Percentiles rank a stretch among this genome's conserved stretches.
Conservation (phyloP, 1,284 basidiomycete genomes). For the Inonotus hispidus region DNA sequence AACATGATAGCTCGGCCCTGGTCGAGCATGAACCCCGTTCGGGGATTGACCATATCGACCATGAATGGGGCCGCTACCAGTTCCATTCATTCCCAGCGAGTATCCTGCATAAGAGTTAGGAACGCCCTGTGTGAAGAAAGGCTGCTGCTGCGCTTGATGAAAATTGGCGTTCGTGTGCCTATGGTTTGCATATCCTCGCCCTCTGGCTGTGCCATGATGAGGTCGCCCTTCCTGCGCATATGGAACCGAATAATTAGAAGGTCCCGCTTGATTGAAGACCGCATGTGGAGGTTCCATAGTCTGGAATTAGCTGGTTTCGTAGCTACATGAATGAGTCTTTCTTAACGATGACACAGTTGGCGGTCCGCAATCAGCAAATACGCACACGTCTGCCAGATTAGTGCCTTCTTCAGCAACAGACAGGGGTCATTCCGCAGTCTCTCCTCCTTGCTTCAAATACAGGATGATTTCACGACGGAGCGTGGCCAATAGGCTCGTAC, state of each 20-base stretch:
- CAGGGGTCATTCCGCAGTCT: background rate
- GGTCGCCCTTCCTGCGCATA: constrained; percentile 12
- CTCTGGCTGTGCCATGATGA: constrained; percentile 9
- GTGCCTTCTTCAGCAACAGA: background rate
- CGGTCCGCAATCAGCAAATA: background rate
- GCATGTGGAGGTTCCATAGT: constrained; percentile 8
- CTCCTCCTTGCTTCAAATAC: background rate
- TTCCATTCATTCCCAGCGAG: constrained; percentile 5
- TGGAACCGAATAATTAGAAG: constrained; percentile 7
- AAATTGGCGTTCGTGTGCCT: constrained; percentile 5
- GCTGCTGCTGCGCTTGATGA: constrained; percentile 11
- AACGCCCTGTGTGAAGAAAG: constrained; percentile 5
- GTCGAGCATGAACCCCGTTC: background rate
- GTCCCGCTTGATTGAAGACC: constrained; percentile 14
- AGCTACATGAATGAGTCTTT: background rate
- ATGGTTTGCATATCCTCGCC: constrained; percentile 6
- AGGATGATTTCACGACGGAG: background rate
- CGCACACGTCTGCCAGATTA: background rate
- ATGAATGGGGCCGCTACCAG: background rate
- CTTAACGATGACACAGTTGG: background rate
- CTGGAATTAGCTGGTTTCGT: background rate
- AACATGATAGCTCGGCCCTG: constrained; percentile 7
- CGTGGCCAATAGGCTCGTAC: background rate
- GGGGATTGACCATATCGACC: constrained; percentile 11
- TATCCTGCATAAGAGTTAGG: constrained; percentile 9